Evolutionary conservation across 768 basidiomycete species (phyloP).

Genomic region (Erythrobasidium yunnanense): DNA sequence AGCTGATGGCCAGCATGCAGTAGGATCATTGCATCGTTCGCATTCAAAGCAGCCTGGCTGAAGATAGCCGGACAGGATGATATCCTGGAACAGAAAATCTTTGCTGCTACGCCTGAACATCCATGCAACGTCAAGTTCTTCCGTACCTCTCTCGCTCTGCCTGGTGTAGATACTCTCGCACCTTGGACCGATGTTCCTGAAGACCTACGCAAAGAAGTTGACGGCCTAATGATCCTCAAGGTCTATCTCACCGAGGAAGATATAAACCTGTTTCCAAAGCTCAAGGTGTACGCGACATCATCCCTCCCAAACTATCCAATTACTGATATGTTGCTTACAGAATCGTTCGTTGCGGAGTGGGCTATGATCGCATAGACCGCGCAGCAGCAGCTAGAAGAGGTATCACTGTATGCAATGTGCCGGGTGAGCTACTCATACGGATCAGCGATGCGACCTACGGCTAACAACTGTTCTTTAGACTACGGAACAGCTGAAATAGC

Average conservation of each 20-base stretch:
- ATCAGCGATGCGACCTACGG: neutral
- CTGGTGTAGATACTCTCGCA: neutral
- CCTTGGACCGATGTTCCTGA: constrained; percentile 14
- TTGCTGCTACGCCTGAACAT: neutral
- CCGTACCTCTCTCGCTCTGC: constrained; percentile 2
- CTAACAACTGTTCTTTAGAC: too few species aligned
- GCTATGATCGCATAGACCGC: constrained; percentile 34
- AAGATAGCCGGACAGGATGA: neutral
- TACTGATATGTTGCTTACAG: too few species aligned
- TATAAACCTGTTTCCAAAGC: constrained; percentile 29
- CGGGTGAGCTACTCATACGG: constrained; percentile 13
- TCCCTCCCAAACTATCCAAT: too few species aligned
- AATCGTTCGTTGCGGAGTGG: constrained; percentile 30
- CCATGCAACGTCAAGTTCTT: constrained; percentile 18
- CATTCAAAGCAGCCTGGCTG: neutral
- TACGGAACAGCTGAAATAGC: constrained; percentile 36
- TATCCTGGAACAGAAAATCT: constrained; percentile 7
- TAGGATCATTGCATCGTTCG: neutral
- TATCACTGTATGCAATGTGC: constrained; percentile 34
- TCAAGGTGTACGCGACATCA: constrained; percentile 28
- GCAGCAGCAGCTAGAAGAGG: constrained; percentile 25
- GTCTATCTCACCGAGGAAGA: constrained; percentile 25
- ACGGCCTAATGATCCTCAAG: constrained; percentile 30
- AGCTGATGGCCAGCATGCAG: constrained; percentile 19
- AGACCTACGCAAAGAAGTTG: constrained; percentile 25